phyloP scores from a whole-genome alignment of 2,329 filamentous ascomycete genomes.

The Epichloe sp. region DNA sequence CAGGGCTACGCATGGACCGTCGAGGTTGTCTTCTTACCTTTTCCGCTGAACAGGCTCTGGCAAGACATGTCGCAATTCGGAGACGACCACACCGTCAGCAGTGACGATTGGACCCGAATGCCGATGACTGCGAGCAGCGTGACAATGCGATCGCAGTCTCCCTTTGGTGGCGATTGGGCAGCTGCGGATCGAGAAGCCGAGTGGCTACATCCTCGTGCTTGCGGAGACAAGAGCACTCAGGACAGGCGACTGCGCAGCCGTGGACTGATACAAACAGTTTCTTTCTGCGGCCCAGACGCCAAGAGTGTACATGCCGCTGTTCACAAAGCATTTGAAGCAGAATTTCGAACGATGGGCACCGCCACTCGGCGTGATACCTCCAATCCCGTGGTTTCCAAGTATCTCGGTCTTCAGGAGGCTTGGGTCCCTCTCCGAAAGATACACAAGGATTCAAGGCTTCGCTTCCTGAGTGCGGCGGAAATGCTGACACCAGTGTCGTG shows the following conservation, averaged over 20 bases:
- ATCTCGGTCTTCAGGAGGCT: conserved; percentile 49
- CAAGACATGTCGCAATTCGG: conserved; percentile 36
- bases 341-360: conserved; percentile 34
- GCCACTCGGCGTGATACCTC: conserved; percentile 15
- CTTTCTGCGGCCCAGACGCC: conserved; percentile 49
- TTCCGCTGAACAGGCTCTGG: conserved; percentile 45
- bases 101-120: conserved; percentile 43
- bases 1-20: conserved; percentile 54
- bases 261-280: conserved; percentile 53
- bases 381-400: conserved; percentile 24
- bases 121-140: conserved; percentile 33
- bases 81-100: conserved; percentile 18
- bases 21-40: conserved; percentile 65
- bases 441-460: conserved; percentile 58
- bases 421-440: conserved; percentile 70
- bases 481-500: conserved; percentile 61
- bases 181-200: conserved; percentile 31
- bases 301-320: conserved; percentile 55
- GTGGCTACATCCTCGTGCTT: conserved; percentile 58
- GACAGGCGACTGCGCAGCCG: conserved; percentile 63
- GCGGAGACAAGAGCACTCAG: conserved; percentile 45
- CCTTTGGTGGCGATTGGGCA: conserved; percentile 34
- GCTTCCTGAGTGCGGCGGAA: conserved; percentile 57
- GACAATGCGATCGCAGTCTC: conserved; percentile 33
- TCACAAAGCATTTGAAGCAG: conserved; percentile 44